Percentiles rank a stretch among this genome's conserved stretches.
phyloP scores from a whole-genome alignment of 2,329 filamentous ascomycete genomes.

The Penicillium corylophilum region DNA sequence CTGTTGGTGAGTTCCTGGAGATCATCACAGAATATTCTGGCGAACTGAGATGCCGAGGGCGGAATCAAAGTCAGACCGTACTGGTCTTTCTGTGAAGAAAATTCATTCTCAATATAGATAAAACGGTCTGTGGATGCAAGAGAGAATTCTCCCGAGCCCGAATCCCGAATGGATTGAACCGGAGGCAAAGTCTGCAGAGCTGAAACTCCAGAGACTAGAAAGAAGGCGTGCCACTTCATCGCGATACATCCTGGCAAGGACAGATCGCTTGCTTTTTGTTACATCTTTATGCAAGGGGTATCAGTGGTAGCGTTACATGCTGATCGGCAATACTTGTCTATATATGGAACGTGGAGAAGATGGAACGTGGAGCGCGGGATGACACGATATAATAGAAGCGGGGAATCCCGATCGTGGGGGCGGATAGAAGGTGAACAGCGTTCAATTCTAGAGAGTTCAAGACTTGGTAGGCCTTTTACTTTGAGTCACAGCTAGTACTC shows the following conservation, averaged over 20 bases:
- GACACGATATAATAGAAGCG: not conserved
- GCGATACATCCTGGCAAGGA: not conserved
- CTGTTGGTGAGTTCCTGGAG: slow-evolving; percentile 42
- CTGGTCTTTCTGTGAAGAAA: slow-evolving; percentile 44
- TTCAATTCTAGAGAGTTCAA: no score
- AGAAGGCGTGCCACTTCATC: slow-evolving; percentile 14
- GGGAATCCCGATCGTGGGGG: not conserved
- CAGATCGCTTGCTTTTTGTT: not conserved
- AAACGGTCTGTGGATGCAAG: slow-evolving; percentile 6
- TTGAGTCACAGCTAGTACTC: no score
- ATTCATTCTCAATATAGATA: slow-evolving; percentile 42
- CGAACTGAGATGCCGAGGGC: slow-evolving; percentile 52
- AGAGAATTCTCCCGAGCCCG: slow-evolving; percentile 28
- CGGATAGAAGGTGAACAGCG: not conserved
- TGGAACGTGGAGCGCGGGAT: slow-evolving; percentile 2
- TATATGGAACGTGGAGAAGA: not conserved
- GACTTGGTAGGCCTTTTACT: no score
- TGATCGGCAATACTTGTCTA: not conserved
- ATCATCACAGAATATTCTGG: slow-evolving; percentile 48
- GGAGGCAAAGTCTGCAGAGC: slow-evolving; percentile 44
- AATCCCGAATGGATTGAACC: slow-evolving; percentile 29
- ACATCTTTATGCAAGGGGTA: not conserved
- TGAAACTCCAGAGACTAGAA: slow-evolving; percentile 18
- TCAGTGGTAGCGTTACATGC: slow-evolving; percentile 18
- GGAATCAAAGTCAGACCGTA: slow-evolving; percentile 54